Conservation (phyloP, 495 filamentous ascomycete species). For the Xylaria curta region DNA sequence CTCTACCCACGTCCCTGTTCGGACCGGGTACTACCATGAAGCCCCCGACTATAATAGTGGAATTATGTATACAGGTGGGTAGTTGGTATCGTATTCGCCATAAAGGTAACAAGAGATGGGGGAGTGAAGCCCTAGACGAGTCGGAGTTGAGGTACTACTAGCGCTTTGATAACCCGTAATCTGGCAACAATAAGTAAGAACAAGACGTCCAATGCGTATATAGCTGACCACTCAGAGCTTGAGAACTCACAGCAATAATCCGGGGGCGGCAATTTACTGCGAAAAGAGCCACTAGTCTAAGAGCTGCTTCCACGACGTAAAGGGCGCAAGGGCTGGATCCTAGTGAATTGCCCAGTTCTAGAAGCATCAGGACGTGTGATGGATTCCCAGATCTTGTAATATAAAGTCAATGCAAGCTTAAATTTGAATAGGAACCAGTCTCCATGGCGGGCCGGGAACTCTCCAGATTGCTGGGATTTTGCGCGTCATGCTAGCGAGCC, state of each 20-base stretch:
- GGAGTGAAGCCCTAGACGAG: neutral
- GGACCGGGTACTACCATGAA: neutral
- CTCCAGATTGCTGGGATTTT: constrained; percentile 15
- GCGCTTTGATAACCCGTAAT: neutral
- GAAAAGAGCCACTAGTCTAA: neutral
- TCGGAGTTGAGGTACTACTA: neutral
- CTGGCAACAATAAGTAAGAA: neutral
- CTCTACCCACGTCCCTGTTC: neutral
- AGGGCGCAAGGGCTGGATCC: neutral
- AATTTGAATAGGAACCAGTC: neutral
- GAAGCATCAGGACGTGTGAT: neutral
- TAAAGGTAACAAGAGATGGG: neutral
- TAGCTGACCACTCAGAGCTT: neutral
- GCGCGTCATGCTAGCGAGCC: neutral
- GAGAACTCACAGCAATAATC: neutral
- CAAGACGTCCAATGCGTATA: neutral
- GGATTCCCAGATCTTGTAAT: neutral
- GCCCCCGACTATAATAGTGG: neutral
- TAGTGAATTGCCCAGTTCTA: neutral
- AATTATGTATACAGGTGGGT: neutral
- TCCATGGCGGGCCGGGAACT: constrained; percentile 16
- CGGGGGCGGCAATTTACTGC: neutral
- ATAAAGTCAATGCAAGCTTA: neutral
- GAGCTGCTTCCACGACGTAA: neutral
- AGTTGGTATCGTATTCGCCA: neutral